A percentile compares a stretch with the other conserved stretches of the same genome.
Conservation (phyloP, 257 asterid genomes). For the Petunia secreta region DNA sequence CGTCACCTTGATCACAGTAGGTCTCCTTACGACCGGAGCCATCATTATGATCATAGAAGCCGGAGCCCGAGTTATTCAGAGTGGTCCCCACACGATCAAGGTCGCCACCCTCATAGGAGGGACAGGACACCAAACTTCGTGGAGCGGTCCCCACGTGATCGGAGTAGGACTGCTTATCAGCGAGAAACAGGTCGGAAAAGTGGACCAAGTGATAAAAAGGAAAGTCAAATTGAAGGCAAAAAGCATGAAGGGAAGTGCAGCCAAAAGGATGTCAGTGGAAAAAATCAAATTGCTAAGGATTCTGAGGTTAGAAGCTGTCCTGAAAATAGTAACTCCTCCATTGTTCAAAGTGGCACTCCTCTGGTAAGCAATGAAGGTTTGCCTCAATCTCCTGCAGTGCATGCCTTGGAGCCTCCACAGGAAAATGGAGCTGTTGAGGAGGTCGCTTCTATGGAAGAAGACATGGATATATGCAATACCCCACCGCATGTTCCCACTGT, state of each 20-base stretch:
- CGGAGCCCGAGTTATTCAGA: constrained; percentile 71
- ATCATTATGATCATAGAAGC: constrained; percentile 65
- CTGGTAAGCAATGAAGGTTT: constrained; percentile 40
- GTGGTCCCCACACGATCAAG: constrained; percentile 71
- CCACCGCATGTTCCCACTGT: constrained; percentile 85
- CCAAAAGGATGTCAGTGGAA: constrained; percentile 53
- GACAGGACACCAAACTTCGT: constrained; percentile 56
- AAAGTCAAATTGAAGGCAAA: constrained; percentile 52
- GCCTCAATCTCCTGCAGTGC: constrained; percentile 44
- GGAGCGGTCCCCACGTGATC: constrained; percentile 73
- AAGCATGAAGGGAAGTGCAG: constrained; percentile 64
- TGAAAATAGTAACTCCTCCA: constrained; percentile 44
- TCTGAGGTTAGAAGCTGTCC: constrained; percentile 51
- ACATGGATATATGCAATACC: constrained; percentile 97
- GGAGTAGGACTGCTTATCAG: constrained; percentile 48
- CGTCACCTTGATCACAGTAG: constrained; percentile 61
- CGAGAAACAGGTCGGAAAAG: constrained; percentile 55
- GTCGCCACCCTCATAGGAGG: constrained; percentile 64
- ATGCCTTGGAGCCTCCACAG: constrained; percentile 49
- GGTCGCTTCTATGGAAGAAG: constrained; percentile 93
- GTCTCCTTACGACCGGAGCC: constrained; percentile 76
- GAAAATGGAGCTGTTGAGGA: constrained; percentile 70
- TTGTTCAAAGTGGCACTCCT: constrained; percentile 41
- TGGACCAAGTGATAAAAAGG: constrained; percentile 61
- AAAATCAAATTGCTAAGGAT: constrained; percentile 56